Conservation (phyloP, 2,329 filamentous ascomycete genomes). For the Xylaria sp. region DNA sequence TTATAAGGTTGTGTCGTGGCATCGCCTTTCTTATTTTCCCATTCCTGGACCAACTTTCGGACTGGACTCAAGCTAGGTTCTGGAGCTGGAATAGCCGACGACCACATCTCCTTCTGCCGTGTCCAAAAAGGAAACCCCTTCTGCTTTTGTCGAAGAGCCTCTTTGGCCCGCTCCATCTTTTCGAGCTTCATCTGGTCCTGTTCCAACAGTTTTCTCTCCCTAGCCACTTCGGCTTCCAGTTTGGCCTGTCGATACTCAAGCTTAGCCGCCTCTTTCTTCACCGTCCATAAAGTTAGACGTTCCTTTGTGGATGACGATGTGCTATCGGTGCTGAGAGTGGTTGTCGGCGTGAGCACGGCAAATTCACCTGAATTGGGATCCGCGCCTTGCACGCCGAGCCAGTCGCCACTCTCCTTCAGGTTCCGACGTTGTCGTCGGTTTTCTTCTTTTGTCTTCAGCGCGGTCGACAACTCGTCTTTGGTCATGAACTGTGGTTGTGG, state of each 20-base stretch:
- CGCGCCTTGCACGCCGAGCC: slow-evolving; percentile 52
- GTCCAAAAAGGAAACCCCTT: slow-evolving; percentile 39
- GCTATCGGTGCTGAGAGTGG: slow-evolving; percentile 41
- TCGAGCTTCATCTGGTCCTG: slow-evolving; percentile 40
- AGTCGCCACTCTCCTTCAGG: slow-evolving; percentile 53
- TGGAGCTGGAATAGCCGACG: slow-evolving; percentile 38
- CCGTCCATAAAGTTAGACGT: slow-evolving; percentile 32
- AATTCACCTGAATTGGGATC: slow-evolving; percentile 53
- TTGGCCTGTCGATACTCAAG: slow-evolving; percentile 35
- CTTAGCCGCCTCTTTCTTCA: slow-evolving; percentile 33
- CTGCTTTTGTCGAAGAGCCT: slow-evolving; percentile 30
- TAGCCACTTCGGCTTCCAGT: slow-evolving; percentile 37
- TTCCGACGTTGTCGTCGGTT: slow-evolving; percentile 38
- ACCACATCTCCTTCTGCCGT: slow-evolving; percentile 45
- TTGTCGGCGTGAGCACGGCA: slow-evolving; percentile 45
- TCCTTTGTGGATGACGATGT: slow-evolving; percentile 29
- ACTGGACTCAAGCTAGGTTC: slow-evolving; percentile 47
- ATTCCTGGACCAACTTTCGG: slow-evolving; percentile 35
- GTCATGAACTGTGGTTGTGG: slow-evolving; percentile 13
- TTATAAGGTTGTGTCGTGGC: neutral
- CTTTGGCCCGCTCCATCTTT: slow-evolving; percentile 40
- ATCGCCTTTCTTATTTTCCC: slow-evolving; percentile 5
- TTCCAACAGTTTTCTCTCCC: slow-evolving; percentile 36
- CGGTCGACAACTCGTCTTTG: slow-evolving; percentile 18
- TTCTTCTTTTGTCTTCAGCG: slow-evolving; percentile 29